Conservation (phyloP, 805 yeast genomes). For the Saccharomyces kudriavzevii region DNA sequence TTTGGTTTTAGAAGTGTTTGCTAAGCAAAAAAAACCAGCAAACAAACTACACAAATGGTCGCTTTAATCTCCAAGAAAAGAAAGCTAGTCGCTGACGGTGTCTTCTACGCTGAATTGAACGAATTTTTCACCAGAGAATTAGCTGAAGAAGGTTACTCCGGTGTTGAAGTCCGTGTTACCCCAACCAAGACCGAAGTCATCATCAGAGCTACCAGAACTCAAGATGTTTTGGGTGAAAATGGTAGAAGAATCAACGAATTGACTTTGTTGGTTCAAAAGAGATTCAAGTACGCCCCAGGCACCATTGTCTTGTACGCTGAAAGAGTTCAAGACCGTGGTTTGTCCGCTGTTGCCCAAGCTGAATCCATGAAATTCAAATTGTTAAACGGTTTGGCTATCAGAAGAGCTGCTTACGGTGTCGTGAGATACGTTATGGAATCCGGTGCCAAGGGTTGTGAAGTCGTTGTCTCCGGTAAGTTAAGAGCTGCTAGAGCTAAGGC, state of each 20-base stretch:
- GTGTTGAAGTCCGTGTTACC: slow-evolving; percentile 98
- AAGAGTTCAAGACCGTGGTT: slow-evolving; percentile 99
- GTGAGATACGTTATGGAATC: slow-evolving; percentile 99
- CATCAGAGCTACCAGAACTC: slow-evolving; percentile 98
- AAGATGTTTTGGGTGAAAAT: slow-evolving; percentile 97
- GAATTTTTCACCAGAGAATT: slow-evolving; percentile 99
- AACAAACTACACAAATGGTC: slow-evolving; percentile 27
- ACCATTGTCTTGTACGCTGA: slow-evolving; percentile 93
- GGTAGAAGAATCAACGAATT: slow-evolving; percentile 99
- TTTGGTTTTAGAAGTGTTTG: not conserved
- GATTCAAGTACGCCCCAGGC: slow-evolving; percentile 94
- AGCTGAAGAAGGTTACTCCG: slow-evolving; percentile 99
- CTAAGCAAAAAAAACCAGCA: not conserved
- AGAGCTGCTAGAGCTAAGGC: slow-evolving; percentile 99
- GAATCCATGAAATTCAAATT: slow-evolving; percentile 98
- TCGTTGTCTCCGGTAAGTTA: slow-evolving; percentile 98
- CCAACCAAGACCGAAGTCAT: slow-evolving; percentile 97
- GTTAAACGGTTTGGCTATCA: slow-evolving; percentile 96
- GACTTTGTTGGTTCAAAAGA: slow-evolving; percentile 94
- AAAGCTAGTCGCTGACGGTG: slow-evolving; percentile 99
- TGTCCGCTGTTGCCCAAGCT: slow-evolving; percentile 99
- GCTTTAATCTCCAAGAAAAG: slow-evolving; percentile 87
- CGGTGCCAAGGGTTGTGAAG: slow-evolving; percentile 99
- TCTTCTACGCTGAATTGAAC: slow-evolving; percentile 99
- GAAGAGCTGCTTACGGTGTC: slow-evolving; percentile 99